Conservation (phyloP, 192 early-diverging fungal species). For the Linnemannia exigua region DNA sequence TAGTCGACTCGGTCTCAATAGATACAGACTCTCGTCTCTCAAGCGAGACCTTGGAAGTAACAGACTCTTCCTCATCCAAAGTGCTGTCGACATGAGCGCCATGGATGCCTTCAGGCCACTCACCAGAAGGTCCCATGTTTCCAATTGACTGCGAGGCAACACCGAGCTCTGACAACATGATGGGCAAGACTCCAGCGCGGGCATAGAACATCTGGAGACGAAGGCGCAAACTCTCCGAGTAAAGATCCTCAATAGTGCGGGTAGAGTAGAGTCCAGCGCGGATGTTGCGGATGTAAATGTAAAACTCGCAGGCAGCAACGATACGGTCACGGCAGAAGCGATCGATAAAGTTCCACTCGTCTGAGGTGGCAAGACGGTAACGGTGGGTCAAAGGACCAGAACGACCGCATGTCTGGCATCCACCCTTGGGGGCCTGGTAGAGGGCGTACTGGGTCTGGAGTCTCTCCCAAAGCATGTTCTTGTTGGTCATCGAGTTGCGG, state of each 20-base stretch:
- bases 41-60: constrained; percentile 34
- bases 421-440: constrained; percentile 57
- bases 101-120: constrained; percentile 34
- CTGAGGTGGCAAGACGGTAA: constrained; percentile 78
- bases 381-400: constrained; percentile 68
- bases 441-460: constrained; percentile 55
- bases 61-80: constrained; percentile 12
- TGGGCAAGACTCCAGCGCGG: constrained; percentile 73
- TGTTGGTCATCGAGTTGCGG: constrained; percentile 63
- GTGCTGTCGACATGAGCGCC: background rate
- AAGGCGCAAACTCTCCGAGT: constrained; percentile 85
- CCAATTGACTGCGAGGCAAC: constrained; percentile 55
- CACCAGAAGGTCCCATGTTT: constrained; percentile 47
- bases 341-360: constrained; percentile 86
- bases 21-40: constrained; percentile 1
- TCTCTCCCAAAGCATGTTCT: constrained; percentile 68
- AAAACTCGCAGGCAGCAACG: constrained; percentile 96
- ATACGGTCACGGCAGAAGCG: constrained; percentile 93
- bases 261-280: constrained; percentile 89
- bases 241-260: constrained; percentile 84
- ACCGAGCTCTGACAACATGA: constrained; percentile 67
- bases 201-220: constrained; percentile 91
- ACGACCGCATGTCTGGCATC: constrained; percentile 70
- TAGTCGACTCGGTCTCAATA: background rate
- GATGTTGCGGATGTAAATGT: constrained; percentile 92